Base-by-base conservation (phyloP, 352 stramenopile genomes). In the Aphanomyces cochlioides region DNA sequence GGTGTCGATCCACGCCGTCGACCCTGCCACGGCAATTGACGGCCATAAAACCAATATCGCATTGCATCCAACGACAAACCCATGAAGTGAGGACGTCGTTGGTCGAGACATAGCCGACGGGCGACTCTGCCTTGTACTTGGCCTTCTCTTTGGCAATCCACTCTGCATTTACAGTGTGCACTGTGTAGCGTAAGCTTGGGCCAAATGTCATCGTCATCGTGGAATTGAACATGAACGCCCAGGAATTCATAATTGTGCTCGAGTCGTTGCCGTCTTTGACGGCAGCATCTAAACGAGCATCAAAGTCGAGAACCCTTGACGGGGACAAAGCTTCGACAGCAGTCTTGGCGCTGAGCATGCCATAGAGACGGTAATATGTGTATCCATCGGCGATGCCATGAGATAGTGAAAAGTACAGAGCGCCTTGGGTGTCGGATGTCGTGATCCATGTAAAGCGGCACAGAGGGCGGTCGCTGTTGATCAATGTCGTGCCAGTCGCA, bases 351-450 rank as follows among this genome's bases (percentile, higher is more conserved):
- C 43, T 50, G 10, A 67, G 47, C 59, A 67, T 67, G 17, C 43
- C 43, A 40, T 67, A 67, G 41, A 67, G 15, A 7, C 15, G 7
- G 59, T 56, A 56, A 36, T 38, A 67, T 7, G 59, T 67, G 15
- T 15, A 28, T n/a, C 59, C 59, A 36, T 67, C 59, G 21, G 37
- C 59, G 47, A 67, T 67, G n/a, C 37, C 13, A 37, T 67, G 59
- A 0, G 7, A 39, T 1, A 67, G 47, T 15, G 59, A 34, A 12
- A 67, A 36, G 17, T 15, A 50, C 43, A n/a, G 2, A n/a, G 43
- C 10, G 17, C 43, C 17, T 50, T 50, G 10, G 10, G 43, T n/a
- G 43, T 28, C 28, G 28, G 28, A 28, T 0, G 2, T 50, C 17
- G 43, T 50, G 43, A 50, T 50, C 43, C 43, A 50, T n/a, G 43